Percentiles rank a stretch among this genome's conserved stretches.
Evolutionary conservation across 2,329 filamentous ascomycete genomes (phyloP).

Genomic region (Hymenoscyphus albidus): DNA sequence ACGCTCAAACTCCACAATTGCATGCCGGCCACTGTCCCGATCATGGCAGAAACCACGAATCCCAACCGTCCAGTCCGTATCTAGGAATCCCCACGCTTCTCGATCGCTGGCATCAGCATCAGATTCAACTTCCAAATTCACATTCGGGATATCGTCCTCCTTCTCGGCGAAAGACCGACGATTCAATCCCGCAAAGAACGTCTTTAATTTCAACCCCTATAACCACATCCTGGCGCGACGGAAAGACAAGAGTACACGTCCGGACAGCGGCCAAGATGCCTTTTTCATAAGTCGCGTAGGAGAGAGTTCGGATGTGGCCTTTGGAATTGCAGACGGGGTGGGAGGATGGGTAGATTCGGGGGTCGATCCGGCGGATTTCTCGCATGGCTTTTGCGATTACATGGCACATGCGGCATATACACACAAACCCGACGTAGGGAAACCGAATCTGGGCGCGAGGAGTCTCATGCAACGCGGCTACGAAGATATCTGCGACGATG

Average conservation of each 20-base stretch:
- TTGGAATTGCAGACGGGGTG: conserved; percentile 91
- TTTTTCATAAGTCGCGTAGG: conserved; percentile 89
- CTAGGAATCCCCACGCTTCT: conserved; percentile 25
- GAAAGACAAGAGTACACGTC: conserved; percentile 57
- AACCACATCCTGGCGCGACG: conserved; percentile 53
- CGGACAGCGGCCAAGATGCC: conserved; percentile 86
- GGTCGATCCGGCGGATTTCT: conserved; percentile 92
- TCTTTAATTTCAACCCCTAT: conserved; percentile 68
- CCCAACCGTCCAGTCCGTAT: not conserved
- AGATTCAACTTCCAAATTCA: conserved; percentile 39
- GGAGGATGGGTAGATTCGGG: conserved; percentile 92
- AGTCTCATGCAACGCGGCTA: conserved; percentile 80
- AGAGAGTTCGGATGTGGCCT: conserved; percentile 65
- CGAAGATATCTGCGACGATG: conserved; percentile 72
- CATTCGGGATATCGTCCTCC: conserved; percentile 69
- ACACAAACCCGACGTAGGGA: conserved; percentile 28
- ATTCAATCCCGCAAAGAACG: conserved; percentile 64
- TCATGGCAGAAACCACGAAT: not conserved
- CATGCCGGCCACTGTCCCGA: not conserved
- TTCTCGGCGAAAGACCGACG: conserved; percentile 69
- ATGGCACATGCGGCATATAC: conserved; percentile 71
- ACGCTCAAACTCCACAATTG: not conserved
- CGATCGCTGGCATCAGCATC: conserved; percentile 11
- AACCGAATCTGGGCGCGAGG: conserved; percentile 53
- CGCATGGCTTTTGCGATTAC: conserved; percentile 86